phyloP scores from a whole-genome alignment of 2,329 filamentous ascomycete species.

The Aspergillus novofumigatus region DNA sequence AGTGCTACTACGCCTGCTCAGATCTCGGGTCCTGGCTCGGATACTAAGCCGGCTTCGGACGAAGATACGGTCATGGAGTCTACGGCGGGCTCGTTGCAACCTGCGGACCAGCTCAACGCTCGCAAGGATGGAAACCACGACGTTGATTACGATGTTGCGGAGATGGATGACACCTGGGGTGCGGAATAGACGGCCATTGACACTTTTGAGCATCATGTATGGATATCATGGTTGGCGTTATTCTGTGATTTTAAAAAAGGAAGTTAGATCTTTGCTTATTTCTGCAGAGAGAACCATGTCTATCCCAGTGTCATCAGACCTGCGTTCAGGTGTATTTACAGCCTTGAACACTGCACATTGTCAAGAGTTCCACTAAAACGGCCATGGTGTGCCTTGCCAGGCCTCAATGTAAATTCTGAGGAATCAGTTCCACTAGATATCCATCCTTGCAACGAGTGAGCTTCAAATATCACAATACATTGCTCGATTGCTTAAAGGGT shows the following conservation, averaged over 20 bases:
- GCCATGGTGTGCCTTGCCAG: no score
- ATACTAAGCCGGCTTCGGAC: conserved; percentile 20
- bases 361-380: not conserved
- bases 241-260: not conserved
- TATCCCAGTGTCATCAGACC: not conserved
- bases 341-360: not conserved
- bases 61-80: conserved; percentile 32
- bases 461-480: not conserved
- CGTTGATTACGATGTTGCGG: conserved; percentile 50
- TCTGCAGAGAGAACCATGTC: not conserved
- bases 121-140: conserved; percentile 28
- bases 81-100: conserved; percentile 11
- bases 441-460: conserved; percentile 26
- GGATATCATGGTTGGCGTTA: not conserved
- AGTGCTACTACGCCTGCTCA: conserved; percentile 9
- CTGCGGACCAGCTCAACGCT: conserved; percentile 11
- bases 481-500: not conserved
- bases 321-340: conserved; percentile 6
- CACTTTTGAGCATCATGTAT: not conserved
- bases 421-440: conserved; percentile 32
- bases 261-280: not conserved
- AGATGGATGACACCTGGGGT: conserved; percentile 45
- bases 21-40: conserved; percentile 10
- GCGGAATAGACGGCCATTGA: conserved; percentile 9
- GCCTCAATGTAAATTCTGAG: conserved; percentile 21